Base-by-base conservation (phyloP, 1,284 basidiomycete species). In the Agroathelia rolfsii region DNA sequence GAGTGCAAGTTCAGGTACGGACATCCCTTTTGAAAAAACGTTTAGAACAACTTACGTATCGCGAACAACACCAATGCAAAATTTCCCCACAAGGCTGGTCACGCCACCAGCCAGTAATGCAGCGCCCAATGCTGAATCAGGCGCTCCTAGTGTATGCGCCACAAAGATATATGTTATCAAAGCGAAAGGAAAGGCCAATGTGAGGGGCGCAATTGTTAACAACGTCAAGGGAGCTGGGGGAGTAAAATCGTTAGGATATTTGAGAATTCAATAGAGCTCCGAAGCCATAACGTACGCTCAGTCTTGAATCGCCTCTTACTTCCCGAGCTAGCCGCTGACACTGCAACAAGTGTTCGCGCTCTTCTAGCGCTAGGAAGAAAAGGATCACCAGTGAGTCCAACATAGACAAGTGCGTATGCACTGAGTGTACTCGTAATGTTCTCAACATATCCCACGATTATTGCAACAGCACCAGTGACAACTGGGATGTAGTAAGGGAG, bases 161-260 rank as follows among this genome's bases (percentile, higher is more conserved):
- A 87, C 85, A 47, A 92, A 92, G 3, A 95, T 56, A 52, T 93
- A 95, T 0, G 87, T 86, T 8, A 73, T 64, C 21, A 92, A 61
- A 1, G 85, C 80, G 35, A 86, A 86, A 7, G 88, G 83, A 43
- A 90, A 69, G 32, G 69, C 76, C 32, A 92, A 61, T 0, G 82
- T 82, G 28, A 89, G 61, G 4, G 88, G 85, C 6, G 82, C 76
- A 19, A 90, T 69, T 10, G 84, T 85, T 45, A 93, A 68, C 34
- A 92, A 57, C 1, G 82, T 75, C 36, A 81, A 56, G 15, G 77
- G 67, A 9, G 76, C 76, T 80, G 58, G 47, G 44, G 33, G 34
- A 28, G 18, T 41, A 30, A 35, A 35, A 16, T 28, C 28, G 24
- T 12, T 32, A 13, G 2, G 25, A 17, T 27, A 28, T 9, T 10